Evolutionary conservation across 2,329 filamentous ascomycete genomes (phyloP).

Genomic region (Keithomyces neogunnii): DNA sequence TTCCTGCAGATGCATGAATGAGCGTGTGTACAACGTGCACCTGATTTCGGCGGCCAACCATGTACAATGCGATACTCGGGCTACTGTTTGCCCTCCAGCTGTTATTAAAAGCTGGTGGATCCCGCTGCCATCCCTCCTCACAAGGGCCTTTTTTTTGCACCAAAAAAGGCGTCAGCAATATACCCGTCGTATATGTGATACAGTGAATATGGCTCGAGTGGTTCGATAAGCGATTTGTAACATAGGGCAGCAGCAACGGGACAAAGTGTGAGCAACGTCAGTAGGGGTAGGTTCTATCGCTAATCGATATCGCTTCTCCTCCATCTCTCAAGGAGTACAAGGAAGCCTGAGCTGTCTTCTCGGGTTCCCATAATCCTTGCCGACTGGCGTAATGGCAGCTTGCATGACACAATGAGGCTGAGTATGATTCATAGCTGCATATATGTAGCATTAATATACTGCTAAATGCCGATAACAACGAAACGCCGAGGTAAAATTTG

Average conservation of each 20-base stretch:
- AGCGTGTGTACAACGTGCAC: too few relatives aligned
- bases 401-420: not conserved
- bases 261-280: not conserved
- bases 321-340: constrained; percentile 8
- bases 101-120: too few relatives aligned
- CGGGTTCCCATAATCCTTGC: constrained; percentile 6
- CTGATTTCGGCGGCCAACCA: too few relatives aligned
- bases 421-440: not conserved
- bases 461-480: not conserved
- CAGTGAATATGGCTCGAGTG: constrained; percentile 16
- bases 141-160: too few relatives aligned
- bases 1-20: too few relatives aligned
- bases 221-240: constrained; percentile 13
- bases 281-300: constrained; percentile 5
- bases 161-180: constrained; percentile 9
- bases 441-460: constrained; percentile 1
- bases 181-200: constrained; percentile 12
- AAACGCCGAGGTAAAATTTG: not conserved
- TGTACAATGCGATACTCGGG: too few relatives aligned
- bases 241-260: not conserved
- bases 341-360: constrained; percentile 7
- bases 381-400: constrained; percentile 3
- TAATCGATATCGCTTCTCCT: not conserved
- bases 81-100: too few relatives aligned
- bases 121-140: too few relatives aligned